Base-by-base conservation (phyloP, 208 protist species). In the Leishmania major region DNA sequence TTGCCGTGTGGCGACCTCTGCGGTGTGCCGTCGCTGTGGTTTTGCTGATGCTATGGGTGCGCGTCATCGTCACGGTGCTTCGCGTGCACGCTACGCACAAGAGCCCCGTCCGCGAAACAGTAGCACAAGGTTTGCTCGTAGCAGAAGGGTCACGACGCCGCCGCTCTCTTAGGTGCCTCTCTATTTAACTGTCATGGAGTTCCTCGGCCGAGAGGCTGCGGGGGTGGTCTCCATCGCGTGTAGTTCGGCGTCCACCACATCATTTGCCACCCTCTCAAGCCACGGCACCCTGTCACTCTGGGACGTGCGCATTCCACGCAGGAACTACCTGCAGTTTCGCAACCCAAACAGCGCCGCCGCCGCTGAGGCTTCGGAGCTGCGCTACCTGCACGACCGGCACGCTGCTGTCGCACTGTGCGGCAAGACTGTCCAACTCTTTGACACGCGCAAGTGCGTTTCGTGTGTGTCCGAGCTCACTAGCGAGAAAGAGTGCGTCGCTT, bases 201-300 rank as follows among this genome's bases (percentile, higher is more conserved):
- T 92, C 7, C 59, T 96, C 1, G 91, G 90, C 0, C 72, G 79
- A 4, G 66, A 83, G 11, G 62, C 59, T 10, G 59, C 81, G 6
- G 84, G 82, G 11, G 87, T 96, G 15, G 89, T 91, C 75, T 95
- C 93, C 2, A 55, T 95, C 69, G 51, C 87, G 2, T 84, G 82
- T 35, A 88, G 85, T 13, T n/a, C 84, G 1, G 77, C 81, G 11
- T 77, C 72, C 0, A 64, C 60, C 6, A 86, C 85, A 15, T 57
- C 64, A 25, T 94, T 96, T 79, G 91, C 91, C 43, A 89, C 93
- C 37, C 79, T 96, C 19, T 78, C 88, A 59, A 75, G 71, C 13
- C 60, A 69, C 11, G 91, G 91, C 2, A 60, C 57, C 8, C 84
- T 96, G 19, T 84, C 81, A 3, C 76, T 94, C 2, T 96, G 89